Evolutionary conservation across 108 stramenopile genomes (phyloP), one percentile per base, ranked within the genome.

Genomic region (Phaeodactylum tricornutum): DNA sequence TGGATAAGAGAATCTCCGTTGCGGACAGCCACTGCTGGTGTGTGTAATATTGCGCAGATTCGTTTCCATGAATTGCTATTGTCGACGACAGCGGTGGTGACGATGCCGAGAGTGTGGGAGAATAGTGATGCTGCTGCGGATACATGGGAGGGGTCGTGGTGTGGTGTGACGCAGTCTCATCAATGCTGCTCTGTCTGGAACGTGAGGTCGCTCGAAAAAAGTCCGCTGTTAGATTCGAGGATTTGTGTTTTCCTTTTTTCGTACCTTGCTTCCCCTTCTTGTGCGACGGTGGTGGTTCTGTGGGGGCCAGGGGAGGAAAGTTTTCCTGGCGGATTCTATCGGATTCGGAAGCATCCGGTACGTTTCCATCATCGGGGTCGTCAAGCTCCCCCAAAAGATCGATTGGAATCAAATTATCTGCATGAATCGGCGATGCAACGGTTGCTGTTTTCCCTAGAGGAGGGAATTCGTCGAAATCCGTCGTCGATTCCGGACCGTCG

Each of bases 1-100:
- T 76, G 15, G 72, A 64, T 1, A 77, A 44, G 23, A 84, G 64
- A 51, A 84, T 73, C 28, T 84, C 74, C 8, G 64, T 59, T 17
- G 75, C 76, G 2, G 75, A 72, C 59, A 61, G 47, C 20, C 72
- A 43, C 36, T 77, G 71, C 28, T 71, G 58, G 17, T 58, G 53
- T 30, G 31, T 55, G 33, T 43, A 57, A 36, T 57, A 43, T 15
- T 22, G 55, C 30, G 55, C 14, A n/a, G n/a, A n/a, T n/a, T n/a
- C n/a, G n/a, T n/a, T n/a, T n/a, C n/a, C n/a, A n/a, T n/a, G n/a
- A n/a, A n/a, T n/a, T n/a, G n/a, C n/a, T n/a, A n/a, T n/a, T n/a
- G n/a, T n/a, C n/a, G n/a, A n/a, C n/a, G n/a, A n/a, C n/a, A n/a
- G n/a, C n/a, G n/a, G n/a, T n/a, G n/a, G n/a, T n/a, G n/a, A n/a